These are phyloP conservation scores for Lactuca saligna DNA, from an alignment of 129 eudicot genomes.

Conservation along the genomic window DNA sequence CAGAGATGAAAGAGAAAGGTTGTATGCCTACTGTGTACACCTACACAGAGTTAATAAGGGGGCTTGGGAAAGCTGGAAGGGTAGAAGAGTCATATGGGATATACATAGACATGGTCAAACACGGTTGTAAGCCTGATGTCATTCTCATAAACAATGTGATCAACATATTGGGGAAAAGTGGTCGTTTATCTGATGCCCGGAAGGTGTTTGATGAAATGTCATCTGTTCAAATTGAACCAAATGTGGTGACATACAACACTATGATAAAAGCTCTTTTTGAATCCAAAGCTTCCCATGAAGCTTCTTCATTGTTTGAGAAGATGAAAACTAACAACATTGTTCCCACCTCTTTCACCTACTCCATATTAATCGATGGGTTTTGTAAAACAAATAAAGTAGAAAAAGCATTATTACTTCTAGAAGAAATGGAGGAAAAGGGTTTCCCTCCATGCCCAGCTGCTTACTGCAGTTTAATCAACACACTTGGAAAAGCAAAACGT, in stretches of 20 bases:
- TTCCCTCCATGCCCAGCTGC: slow-evolving; percentile 96
- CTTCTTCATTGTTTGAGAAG: slow-evolving; percentile 55
- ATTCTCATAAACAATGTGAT: slow-evolving; percentile 84
- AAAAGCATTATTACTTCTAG: slow-evolving; percentile 73
- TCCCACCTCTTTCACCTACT: slow-evolving; percentile 84
- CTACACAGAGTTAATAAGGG: slow-evolving; percentile 77
- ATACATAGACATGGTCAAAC: slow-evolving; percentile 55
- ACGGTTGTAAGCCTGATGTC: slow-evolving; percentile 76
- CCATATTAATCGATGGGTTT: slow-evolving; percentile 85
- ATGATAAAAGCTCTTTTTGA: slow-evolving; percentile 71
- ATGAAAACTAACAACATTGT: slow-evolving; percentile 64
- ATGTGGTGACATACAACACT: slow-evolving; percentile 88
- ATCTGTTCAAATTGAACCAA: slow-evolving; percentile 63
- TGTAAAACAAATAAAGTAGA: slow-evolving; percentile 81
- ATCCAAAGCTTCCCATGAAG: slow-evolving; percentile 63
- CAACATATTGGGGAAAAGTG: slow-evolving; percentile 71
- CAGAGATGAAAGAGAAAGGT: slow-evolving; percentile 66
- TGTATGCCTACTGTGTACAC: slow-evolving; percentile 86
- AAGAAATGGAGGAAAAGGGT: slow-evolving; percentile 96
- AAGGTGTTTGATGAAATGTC: slow-evolving; percentile 81
- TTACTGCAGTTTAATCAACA: slow-evolving; percentile 80
- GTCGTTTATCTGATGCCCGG: slow-evolving; percentile 61
- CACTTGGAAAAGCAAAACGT: slow-evolving; percentile 84
- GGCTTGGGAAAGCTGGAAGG: slow-evolving; percentile 69
- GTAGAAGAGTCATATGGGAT: slow-evolving; percentile 74